Conservation (phyloP, 2,329 filamentous ascomycete species). For the Trichoderma semiorbis region DNA sequence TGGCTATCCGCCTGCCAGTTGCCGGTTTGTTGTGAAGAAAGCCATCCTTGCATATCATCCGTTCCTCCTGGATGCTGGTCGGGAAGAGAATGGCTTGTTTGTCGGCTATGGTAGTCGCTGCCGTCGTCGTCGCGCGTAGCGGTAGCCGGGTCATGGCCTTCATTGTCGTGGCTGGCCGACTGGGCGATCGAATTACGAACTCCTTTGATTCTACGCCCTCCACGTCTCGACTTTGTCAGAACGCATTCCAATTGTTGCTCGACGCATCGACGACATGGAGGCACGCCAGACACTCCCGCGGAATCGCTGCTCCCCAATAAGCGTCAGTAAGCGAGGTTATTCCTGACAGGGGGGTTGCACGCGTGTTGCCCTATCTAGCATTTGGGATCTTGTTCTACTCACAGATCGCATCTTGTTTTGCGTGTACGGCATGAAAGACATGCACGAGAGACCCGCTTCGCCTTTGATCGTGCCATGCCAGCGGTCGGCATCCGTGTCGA, state of each 20-base stretch:
- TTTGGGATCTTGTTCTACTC: neutral
- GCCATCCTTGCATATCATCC: neutral
- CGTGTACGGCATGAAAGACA: neutral
- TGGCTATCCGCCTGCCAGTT: neutral
- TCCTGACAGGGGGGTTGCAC: neutral
- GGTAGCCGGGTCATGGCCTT: neutral
- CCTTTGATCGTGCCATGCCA: neutral
- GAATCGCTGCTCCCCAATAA: neutral
- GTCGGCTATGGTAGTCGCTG: neutral
- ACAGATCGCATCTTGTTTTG: conserved; percentile 1
- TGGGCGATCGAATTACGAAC: neutral
- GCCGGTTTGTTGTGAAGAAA: neutral
- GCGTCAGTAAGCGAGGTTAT: neutral
- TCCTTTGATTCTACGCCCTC: neutral
- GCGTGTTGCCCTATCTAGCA: neutral
- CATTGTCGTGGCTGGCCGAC: neutral
- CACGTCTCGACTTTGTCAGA: neutral
- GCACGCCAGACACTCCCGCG: neutral
- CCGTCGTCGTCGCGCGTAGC: neutral
- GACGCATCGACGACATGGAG: neutral
- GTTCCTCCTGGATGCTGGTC: neutral
- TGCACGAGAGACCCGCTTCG: neutral
- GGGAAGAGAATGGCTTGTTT: neutral
- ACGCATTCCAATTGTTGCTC: neutral
- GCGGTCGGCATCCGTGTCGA: neutral